These are phyloP conservation scores for Amanita exitialis DNA, from an alignment of 768 basidiomycete species.

Conservation along the genomic window DNA sequence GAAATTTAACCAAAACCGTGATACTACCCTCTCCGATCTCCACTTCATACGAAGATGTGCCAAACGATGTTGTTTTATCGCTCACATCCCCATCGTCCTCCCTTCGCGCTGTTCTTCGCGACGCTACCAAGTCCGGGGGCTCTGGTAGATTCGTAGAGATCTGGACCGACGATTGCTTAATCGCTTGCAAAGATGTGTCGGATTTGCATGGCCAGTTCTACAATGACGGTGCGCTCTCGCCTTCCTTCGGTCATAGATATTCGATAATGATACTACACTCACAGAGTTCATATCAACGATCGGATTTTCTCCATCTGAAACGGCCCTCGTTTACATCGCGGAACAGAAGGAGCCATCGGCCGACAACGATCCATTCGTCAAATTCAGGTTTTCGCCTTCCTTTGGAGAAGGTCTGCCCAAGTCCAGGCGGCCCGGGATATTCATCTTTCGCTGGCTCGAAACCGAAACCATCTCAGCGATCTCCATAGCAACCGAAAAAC, in stretches of 20 bases:
- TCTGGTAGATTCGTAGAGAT: constrained; percentile 51
- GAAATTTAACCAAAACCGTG: constrained; percentile 28
- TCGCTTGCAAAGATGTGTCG: constrained; percentile 44
- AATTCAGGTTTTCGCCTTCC: constrained; percentile 46
- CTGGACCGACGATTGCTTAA: constrained; percentile 36
- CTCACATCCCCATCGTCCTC: constrained; percentile 16
- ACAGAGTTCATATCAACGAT: constrained; percentile 43
- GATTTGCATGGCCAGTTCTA: constrained; percentile 51
- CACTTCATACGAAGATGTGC: constrained; percentile 23
- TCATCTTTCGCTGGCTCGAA: constrained; percentile 38
- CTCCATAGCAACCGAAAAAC: constrained; percentile 5
- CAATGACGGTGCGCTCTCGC: constrained; percentile 28
- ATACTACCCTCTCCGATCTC: constrained; percentile 11
- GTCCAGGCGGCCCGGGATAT: constrained; percentile 42
- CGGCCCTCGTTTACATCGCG: constrained; percentile 48
- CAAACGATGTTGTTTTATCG: constrained; percentile 33
- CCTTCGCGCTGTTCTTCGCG: constrained; percentile 38
- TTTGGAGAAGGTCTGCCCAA: constrained; percentile 55
- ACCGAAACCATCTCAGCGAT: constrained; percentile 9
- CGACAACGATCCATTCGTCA: constrained; percentile 24
- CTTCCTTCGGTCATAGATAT: not conserved
- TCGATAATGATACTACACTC: not conserved
- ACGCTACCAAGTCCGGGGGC: constrained; percentile 17
- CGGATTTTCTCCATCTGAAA: constrained; percentile 43
- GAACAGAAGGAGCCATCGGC: constrained; percentile 33